Conservation (phyloP, 768 basidiomycete species). For the Hydnum rufescens region DNA sequence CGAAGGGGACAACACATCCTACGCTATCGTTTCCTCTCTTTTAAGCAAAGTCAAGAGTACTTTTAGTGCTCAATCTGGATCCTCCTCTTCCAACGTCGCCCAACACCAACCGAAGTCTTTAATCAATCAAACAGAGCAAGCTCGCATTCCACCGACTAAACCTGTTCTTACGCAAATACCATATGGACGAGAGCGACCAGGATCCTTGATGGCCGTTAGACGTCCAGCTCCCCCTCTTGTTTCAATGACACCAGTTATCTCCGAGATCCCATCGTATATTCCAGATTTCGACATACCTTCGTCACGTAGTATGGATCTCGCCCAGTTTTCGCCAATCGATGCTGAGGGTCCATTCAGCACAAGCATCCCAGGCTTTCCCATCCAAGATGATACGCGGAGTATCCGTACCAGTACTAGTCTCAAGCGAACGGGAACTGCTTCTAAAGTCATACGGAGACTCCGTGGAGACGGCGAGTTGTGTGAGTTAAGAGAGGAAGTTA, state of each 20-base stretch:
- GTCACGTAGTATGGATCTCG: constrained; percentile 15
- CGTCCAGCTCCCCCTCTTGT: constrained; percentile 53
- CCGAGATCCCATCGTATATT: constrained; percentile 45
- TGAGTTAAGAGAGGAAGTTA: not conserved
- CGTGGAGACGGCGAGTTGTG: constrained; percentile 57
- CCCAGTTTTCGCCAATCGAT: constrained; percentile 1
- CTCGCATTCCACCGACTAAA: constrained; percentile 24
- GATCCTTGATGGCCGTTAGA: not conserved
- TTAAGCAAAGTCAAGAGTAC: constrained; percentile 69
- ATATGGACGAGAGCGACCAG: not conserved
- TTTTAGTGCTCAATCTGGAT: constrained; percentile 28
- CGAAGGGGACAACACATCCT: constrained; percentile 74
- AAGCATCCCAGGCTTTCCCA: constrained; percentile 74
- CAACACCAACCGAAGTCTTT: constrained; percentile 27
- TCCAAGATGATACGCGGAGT: constrained; percentile 78
- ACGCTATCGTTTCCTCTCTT: constrained; percentile 62
- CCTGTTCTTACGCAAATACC: not conserved
- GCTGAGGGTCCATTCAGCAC: constrained; percentile 1
- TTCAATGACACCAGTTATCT: constrained; percentile 68
- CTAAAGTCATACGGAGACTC: constrained; percentile 76
- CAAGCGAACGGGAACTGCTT: constrained; percentile 64
- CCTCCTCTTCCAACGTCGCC: constrained; percentile 4
- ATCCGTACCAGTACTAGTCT: constrained; percentile 39
- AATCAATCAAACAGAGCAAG: constrained; percentile 40
- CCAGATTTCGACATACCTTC: constrained; percentile 29